Evolutionary conservation across 257 asterid genomes (phyloP).

Genomic region (Nicotiana tabacum): DNA sequence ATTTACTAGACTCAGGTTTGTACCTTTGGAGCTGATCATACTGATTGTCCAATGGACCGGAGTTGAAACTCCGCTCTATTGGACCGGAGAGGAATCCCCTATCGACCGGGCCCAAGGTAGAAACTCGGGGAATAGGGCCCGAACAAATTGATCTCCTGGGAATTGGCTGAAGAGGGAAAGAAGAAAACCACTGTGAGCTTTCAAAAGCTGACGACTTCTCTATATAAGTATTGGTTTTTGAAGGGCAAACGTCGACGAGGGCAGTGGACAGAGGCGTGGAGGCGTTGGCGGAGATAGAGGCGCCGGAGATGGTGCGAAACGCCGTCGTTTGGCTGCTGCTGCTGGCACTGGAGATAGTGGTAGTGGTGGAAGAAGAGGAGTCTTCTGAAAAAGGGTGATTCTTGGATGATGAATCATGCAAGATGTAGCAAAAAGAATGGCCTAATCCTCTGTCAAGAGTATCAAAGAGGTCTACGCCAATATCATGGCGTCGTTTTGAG

Average conservation of each 20-base stretch:
- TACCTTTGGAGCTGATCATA: conserved; percentile 69
- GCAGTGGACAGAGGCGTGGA: conserved; percentile 70
- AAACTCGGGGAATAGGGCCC: conserved; percentile 54
- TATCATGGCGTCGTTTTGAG: conserved; percentile 63
- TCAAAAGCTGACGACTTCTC: conserved; percentile 85
- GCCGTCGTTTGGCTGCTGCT: background rate
- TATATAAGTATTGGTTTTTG: conserved; percentile 20
- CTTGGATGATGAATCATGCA: conserved; percentile 51
- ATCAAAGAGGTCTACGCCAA: conserved; percentile 33
- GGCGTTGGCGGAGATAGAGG: conserved; percentile 87
- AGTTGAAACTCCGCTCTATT: conserved; percentile 70
- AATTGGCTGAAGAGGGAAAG: conserved; percentile 81
- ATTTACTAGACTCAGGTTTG: conserved; percentile 62
- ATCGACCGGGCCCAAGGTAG: conserved; percentile 53
- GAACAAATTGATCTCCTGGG: conserved; percentile 43
- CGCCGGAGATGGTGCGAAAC: conserved; percentile 38
- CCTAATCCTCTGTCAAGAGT: conserved; percentile 76
- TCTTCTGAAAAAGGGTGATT: conserved; percentile 35
- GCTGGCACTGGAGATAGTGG: conserved; percentile 42
- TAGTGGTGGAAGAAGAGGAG: conserved; percentile 24
- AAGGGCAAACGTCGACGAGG: conserved; percentile 34
- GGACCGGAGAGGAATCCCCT: conserved; percentile 93
- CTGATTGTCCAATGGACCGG: conserved; percentile 84
- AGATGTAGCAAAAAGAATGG: conserved; percentile 82
- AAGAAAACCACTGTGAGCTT: conserved; percentile 77